Evolutionary conservation across 129 eudicot genomes (phyloP).

Genomic region (Pseudognaphalium luteoalbum): DNA sequence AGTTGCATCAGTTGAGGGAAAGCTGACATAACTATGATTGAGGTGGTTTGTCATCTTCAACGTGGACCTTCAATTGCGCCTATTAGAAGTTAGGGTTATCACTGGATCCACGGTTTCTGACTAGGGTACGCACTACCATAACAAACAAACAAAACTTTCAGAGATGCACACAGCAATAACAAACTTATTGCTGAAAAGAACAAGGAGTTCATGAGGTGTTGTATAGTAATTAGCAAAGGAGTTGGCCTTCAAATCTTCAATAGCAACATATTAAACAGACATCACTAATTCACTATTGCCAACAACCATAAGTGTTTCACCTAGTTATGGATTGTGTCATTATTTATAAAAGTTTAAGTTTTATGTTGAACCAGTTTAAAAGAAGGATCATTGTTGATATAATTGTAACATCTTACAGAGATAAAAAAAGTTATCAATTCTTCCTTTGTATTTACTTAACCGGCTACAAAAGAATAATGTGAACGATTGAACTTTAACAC

Average conservation of each 20-base stretch:
- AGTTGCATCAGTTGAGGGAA: constrained; percentile 7
- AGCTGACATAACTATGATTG: constrained; percentile 15
- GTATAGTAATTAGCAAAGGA: not conserved
- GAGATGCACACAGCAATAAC: constrained; percentile 2
- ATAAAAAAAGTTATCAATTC: not conserved
- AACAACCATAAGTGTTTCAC: constrained; percentile 4
- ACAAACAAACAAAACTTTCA: not conserved
- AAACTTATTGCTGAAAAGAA: not conserved
- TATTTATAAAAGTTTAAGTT: not conserved
- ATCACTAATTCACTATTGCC: too few relatives aligned
- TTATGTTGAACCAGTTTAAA: not conserved
- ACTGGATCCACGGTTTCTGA: constrained; percentile 12
- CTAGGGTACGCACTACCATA: constrained; percentile 13
- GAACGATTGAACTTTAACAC: too few relatives aligned
- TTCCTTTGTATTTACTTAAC: not conserved
- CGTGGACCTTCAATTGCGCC: constrained; percentile 15
- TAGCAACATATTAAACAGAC: not conserved
- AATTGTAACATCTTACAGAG: not conserved
- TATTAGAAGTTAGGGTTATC: constrained; percentile 18
- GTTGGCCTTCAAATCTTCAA: not conserved
- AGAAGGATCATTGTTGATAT: constrained; percentile 5
- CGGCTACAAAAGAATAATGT: not conserved
- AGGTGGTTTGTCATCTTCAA: constrained; percentile 10
- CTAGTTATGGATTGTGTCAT: not conserved
- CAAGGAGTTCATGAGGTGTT: not conserved